Evolutionary conservation across 2,329 filamentous ascomycete species (phyloP).

Genomic region (Paracamarosporium sp.): DNA sequence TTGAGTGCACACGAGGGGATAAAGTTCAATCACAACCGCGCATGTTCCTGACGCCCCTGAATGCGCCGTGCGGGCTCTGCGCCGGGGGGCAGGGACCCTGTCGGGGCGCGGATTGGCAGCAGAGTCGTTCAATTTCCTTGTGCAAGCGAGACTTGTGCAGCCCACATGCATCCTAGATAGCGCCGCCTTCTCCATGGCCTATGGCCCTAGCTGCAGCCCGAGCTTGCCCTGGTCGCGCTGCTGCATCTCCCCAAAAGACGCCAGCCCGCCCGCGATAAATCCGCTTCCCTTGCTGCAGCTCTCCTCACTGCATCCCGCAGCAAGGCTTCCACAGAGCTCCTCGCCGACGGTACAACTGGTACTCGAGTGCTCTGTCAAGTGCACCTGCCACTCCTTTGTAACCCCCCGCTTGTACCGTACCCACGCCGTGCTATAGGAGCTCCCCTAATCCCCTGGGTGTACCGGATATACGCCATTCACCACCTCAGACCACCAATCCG

Average conservation of each 20-base stretch:
- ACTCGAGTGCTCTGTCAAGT: constrained; percentile 30
- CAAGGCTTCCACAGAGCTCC: constrained; percentile 44
- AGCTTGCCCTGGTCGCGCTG: constrained; percentile 29
- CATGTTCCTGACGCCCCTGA: constrained; percentile 36
- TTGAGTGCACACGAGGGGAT: constrained; percentile 15
- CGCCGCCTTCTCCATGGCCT: constrained; percentile 26
- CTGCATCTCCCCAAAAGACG: constrained; percentile 45
- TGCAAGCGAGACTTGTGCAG: constrained; percentile 43
- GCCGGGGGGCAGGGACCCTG: constrained; percentile 29
- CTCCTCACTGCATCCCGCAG: constrained; percentile 46
- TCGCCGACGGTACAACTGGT: constrained; percentile 31
- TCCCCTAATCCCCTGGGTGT: constrained; percentile 25
- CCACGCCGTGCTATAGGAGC: constrained; percentile 27
- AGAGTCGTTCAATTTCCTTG: constrained; percentile 41
- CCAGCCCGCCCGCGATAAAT: constrained; percentile 28
- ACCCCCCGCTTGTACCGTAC: constrained; percentile 32
- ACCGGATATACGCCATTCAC: constrained; percentile 11
- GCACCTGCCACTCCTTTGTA: constrained; percentile 22
- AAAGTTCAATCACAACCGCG: constrained; percentile 17
- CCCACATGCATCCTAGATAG: constrained; percentile 34
- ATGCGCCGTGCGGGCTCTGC: constrained; percentile 24
- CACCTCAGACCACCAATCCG: constrained; percentile 21
- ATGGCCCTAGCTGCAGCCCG: constrained; percentile 40
- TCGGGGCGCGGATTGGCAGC: constrained; percentile 35
- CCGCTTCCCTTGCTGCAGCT: constrained; percentile 41